These are phyloP conservation scores for Mucor piriformis DNA, from an alignment of 371 early-diverging fungal genomes.

Conservation along the genomic window DNA sequence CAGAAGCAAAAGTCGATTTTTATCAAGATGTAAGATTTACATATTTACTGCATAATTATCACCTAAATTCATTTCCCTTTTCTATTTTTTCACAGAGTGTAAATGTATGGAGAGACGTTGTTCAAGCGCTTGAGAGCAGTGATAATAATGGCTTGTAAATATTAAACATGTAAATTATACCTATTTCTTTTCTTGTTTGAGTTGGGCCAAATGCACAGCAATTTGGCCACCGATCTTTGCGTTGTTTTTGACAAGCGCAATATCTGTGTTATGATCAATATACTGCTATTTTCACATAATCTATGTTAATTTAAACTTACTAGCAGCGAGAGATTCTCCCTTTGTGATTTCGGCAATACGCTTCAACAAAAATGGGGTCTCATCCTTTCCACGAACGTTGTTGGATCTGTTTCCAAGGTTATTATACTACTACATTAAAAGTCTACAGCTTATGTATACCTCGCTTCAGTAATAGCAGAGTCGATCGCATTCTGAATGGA, in stretches of 20 bases:
- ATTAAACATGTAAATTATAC: background rate
- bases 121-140: conserved; percentile 54
- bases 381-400: conserved; percentile 81
- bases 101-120: conserved; percentile 70
- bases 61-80: too few species aligned
- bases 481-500: conserved; percentile 72
- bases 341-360: conserved; percentile 79
- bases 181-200: conserved; percentile 3
- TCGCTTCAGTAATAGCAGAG: conserved; percentile 71
- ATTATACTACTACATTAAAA: too few species aligned
- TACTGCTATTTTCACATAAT: background rate
- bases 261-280: conserved; percentile 53
- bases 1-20: conserved; percentile 78
- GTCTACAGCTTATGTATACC: too few species aligned
- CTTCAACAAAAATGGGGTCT: conserved; percentile 88
- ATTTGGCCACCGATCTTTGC: conserved; percentile 82
- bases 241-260: conserved; percentile 90
- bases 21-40: conserved; percentile 68
- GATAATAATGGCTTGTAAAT: background rate
- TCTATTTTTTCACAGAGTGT: conserved; percentile 40
- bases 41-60: too few species aligned
- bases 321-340: conserved; percentile 82
- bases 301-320: conserved; percentile 59
- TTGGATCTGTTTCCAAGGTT: conserved; percentile 37
- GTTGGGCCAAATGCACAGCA: conserved; percentile 44